Conservation (phyloP, 2,329 filamentous ascomycete species). For the Penicillium sumatraense region DNA sequence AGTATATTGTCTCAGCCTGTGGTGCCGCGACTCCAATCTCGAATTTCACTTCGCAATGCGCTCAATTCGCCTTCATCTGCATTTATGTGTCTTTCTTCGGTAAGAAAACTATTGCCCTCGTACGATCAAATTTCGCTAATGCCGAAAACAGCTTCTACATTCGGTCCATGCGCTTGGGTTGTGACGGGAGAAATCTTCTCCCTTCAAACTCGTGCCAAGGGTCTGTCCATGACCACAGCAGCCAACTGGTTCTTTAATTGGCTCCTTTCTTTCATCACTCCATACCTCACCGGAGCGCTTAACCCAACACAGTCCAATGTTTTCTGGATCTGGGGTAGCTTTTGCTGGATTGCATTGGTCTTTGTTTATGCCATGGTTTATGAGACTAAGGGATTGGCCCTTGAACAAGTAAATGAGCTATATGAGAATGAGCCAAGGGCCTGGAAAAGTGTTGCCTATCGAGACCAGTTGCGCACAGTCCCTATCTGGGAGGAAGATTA, state of each 20-base stretch:
- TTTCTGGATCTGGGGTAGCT: conserved; percentile 14
- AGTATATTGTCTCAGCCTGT: conserved; percentile 1
- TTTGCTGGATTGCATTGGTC: conserved; percentile 5
- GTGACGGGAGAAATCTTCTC: conserved; percentile 19
- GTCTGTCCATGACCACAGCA: conserved; percentile 15
- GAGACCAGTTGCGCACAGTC: too few species aligned
- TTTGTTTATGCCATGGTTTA: conserved; percentile 13
- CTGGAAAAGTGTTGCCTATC: too few species aligned
- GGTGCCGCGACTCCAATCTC: not conserved
- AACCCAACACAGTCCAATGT: conserved; percentile 5
- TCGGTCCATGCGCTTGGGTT: conserved; percentile 8
- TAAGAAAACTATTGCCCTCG: not conserved
- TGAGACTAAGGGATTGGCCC: conserved; percentile 14
- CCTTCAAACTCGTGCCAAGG: conserved; percentile 10
- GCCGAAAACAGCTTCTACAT: not conserved
- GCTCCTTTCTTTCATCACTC: conserved; percentile 3
- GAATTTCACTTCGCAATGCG: not conserved
- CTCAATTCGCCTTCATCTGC: conserved; percentile 11
- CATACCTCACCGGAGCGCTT: conserved; percentile 1
- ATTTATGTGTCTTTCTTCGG: conserved; percentile 15
- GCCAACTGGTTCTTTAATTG: conserved; percentile 19
- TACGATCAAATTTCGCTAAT: not conserved
- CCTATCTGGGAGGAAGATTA: too few species aligned
- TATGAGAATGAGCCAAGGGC: too few species aligned
- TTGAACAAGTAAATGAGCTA: conserved; percentile 9